phyloP scores from a whole-genome alignment of 148 eudicot genomes.

The Rhododendron kiyosumense region DNA sequence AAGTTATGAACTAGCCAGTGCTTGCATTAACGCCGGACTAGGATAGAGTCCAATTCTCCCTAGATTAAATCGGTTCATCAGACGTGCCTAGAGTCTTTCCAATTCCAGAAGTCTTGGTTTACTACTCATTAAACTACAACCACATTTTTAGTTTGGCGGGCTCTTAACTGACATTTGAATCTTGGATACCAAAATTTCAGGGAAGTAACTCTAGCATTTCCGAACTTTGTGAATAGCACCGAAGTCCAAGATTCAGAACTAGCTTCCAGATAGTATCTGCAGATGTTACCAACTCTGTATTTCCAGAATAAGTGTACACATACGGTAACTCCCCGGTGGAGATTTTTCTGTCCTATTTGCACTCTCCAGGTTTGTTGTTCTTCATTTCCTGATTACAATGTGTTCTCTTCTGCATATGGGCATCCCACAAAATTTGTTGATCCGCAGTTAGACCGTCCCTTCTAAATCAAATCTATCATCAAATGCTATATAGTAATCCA shows the following conservation, averaged over 20 bases:
- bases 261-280: conserved; percentile 4
- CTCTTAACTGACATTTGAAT: not conserved
- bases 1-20: not conserved
- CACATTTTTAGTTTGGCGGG: not conserved
- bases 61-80: not conserved
- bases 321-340: not conserved
- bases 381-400: not conserved
- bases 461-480: not conserved
- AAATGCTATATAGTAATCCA: not conserved
- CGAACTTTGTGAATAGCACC: conserved; percentile 43
- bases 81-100: not conserved
- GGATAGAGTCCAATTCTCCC: not conserved
- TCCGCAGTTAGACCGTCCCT: not conserved
- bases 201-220: conserved; percentile 66
- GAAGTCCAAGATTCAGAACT: conserved; percentile 31
- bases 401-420: not conserved
- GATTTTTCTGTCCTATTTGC: not conserved
- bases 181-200: conserved; percentile 24
- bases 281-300: not conserved
- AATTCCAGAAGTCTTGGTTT: not conserved
- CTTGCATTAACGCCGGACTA: not conserved
- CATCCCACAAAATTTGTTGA: not conserved
- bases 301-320: not conserved
- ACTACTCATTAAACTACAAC: not conserved
- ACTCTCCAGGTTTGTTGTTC: not conserved